These are phyloP conservation scores for Ambispora gerdemannii DNA, from an alignment of 192 early-diverging fungal species.

Conservation along the genomic window DNA sequence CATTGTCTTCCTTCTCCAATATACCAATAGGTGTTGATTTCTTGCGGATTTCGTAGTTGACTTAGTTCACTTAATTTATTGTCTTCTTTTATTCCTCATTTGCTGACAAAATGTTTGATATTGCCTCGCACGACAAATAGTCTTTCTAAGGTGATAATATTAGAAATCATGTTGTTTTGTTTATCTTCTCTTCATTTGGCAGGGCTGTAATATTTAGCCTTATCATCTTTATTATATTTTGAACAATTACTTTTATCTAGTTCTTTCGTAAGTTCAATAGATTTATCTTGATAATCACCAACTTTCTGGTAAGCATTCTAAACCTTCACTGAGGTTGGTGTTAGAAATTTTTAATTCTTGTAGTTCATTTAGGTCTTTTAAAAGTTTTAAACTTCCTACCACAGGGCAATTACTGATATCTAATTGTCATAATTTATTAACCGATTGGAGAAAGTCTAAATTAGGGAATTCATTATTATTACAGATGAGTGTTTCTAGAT, in stretches of 20 bases:
- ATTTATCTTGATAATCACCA: not conserved
- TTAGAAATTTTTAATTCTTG: slow-evolving; percentile 2
- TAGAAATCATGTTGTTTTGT: not conserved
- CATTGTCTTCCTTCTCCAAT: not conserved
- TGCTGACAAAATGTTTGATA: not conserved
- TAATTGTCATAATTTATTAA: not conserved
- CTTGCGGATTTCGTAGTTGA: not conserved
- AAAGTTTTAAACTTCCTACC: not conserved
- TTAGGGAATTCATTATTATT: not conserved
- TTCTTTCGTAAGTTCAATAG: slow-evolving; percentile 1
- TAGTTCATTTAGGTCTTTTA: too few relatives aligned
- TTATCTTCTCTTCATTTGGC: slow-evolving; percentile 5
- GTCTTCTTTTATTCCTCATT: slow-evolving; percentile 1
- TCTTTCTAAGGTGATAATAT: not conserved
- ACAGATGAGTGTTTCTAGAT: not conserved
- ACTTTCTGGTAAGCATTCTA: not conserved
- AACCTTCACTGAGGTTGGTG: not conserved
- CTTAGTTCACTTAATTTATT: not conserved
- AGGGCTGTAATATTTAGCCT: not conserved
- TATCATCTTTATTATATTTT: not conserved
- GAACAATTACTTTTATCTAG: slow-evolving; percentile 3
- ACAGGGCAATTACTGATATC: slow-evolving; percentile 2
- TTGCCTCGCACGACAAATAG: not conserved
- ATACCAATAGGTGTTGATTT: not conserved
- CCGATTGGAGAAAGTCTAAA: not conserved